These are phyloP conservation scores for Mycena sp. DNA, from an alignment of 1,284 basidiomycete species.

Conservation along the genomic window DNA sequence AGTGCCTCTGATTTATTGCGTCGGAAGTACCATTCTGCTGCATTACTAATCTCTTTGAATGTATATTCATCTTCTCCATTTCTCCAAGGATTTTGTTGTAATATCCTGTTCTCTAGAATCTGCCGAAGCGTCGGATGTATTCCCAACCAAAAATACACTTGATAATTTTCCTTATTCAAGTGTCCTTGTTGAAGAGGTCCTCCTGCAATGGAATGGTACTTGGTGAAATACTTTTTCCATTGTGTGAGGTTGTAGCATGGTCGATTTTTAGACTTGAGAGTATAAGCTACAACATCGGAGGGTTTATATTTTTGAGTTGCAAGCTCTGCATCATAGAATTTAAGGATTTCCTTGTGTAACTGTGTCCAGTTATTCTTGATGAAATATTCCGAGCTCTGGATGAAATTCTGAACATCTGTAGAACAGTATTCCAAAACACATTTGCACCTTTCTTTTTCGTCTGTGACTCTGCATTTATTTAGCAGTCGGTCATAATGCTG, in stretches of 20 bases:
- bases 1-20: conserved; percentile 2
- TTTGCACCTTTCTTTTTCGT: not conserved
- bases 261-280: not conserved
- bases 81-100: not conserved
- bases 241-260: not conserved
- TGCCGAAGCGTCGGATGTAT: not conserved
- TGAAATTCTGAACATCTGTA: not conserved
- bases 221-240: conserved; percentile 7
- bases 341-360: conserved; percentile 1
- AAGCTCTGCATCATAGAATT: conserved; percentile 8
- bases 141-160: conserved; percentile 13
- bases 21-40: conserved; percentile 6
- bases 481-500: too few species aligned
- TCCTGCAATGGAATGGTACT: conserved; percentile 4
- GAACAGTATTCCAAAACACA: conserved; percentile 2
- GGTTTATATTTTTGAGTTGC: conserved; percentile 1
- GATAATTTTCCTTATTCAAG: not conserved
- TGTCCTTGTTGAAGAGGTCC: not conserved
- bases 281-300: not conserved
- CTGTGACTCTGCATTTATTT: too few species aligned
- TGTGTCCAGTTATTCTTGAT: not conserved
- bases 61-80: not conserved
- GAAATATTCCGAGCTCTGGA: not conserved
- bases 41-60: not conserved
- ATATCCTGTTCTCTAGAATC: not conserved